These are phyloP conservation scores for Crotalaria pallida DNA, from an alignment of 306 rosid genomes.

Conservation along the genomic window DNA sequence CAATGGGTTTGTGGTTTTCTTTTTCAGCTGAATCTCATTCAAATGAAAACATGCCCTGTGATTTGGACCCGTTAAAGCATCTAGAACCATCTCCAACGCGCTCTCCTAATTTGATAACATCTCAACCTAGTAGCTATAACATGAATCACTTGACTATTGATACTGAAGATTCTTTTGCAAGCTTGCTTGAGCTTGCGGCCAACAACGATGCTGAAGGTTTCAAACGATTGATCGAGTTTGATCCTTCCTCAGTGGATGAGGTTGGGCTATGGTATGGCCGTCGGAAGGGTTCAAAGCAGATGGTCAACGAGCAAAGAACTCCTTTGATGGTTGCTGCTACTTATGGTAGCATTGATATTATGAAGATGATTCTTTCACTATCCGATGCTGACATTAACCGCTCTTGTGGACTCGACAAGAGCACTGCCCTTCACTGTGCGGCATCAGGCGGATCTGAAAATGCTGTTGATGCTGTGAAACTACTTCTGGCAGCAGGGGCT, in stretches of 20 bases:
- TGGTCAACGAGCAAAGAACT: constrained; percentile 75
- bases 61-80: constrained; percentile 38
- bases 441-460: constrained; percentile 86
- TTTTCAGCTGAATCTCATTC: constrained; percentile 29
- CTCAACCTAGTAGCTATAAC: constrained; percentile 20
- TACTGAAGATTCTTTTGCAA: constrained; percentile 71
- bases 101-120: constrained; percentile 18
- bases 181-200: constrained; percentile 86
- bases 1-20: not conserved
- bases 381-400: constrained; percentile 57
- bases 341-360: constrained; percentile 74
- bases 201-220: constrained; percentile 71
- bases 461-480: constrained; percentile 59
- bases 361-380: constrained; percentile 59
- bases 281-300: constrained; percentile 71
- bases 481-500: constrained; percentile 81
- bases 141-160: constrained; percentile 77
- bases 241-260: constrained; percentile 69
- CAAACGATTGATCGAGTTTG: constrained; percentile 53
- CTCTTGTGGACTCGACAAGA: constrained; percentile 61
- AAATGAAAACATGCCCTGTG: constrained; percentile 57
- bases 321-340: constrained; percentile 96
- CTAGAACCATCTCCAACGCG: not conserved
- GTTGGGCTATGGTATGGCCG: constrained; percentile 88
- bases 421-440: constrained; percentile 97